Conservation (phyloP, 345 rosid genomes). For the Cardamine resedifolia region DNA sequence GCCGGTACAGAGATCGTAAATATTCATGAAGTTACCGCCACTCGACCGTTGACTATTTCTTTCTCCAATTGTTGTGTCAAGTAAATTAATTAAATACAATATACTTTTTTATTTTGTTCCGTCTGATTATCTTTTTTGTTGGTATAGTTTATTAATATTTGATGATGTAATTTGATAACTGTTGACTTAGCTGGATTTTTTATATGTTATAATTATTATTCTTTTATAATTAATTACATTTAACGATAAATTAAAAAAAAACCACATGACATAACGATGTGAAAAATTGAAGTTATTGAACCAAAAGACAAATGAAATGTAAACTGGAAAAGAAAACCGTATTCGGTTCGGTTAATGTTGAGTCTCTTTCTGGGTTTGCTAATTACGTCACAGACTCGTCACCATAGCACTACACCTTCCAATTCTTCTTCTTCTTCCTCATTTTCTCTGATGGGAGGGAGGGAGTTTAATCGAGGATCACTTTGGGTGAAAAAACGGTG, state of each 20-base stretch:
- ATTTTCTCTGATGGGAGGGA: slow-evolving; percentile 15
- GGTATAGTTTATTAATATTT: not conserved
- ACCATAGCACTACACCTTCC: slow-evolving; percentile 9
- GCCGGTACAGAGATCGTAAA: slow-evolving; percentile 50
- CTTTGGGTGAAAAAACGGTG: slow-evolving; percentile 2
- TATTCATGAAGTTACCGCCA: slow-evolving; percentile 66
- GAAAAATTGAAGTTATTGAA: not conserved
- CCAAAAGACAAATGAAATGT: not conserved
- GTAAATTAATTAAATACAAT: slow-evolving; percentile 3
- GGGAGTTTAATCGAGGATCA: slow-evolving; percentile 9
- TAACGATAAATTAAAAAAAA: not conserved
- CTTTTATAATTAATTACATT: not conserved
- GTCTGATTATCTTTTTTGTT: not conserved
- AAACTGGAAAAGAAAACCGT: slow-evolving; percentile 8
- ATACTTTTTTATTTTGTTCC: not conserved
- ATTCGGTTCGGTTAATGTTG: slow-evolving; percentile 6
- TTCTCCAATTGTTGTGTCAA: slow-evolving; percentile 53
- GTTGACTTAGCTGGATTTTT: not conserved
- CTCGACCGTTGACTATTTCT: slow-evolving; percentile 46
- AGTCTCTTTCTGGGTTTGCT: slow-evolving; percentile 14
- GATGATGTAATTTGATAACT: not conserved
- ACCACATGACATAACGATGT: not conserved
- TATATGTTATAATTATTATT: no score
- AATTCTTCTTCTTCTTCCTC: slow-evolving; percentile 16
- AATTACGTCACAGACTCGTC: slow-evolving; percentile 30